Percentiles rank a stretch among this genome's conserved stretches.
Conservation (phyloP, 2,329 filamentous ascomycete species). For the Rhynchosporium agropyri region DNA sequence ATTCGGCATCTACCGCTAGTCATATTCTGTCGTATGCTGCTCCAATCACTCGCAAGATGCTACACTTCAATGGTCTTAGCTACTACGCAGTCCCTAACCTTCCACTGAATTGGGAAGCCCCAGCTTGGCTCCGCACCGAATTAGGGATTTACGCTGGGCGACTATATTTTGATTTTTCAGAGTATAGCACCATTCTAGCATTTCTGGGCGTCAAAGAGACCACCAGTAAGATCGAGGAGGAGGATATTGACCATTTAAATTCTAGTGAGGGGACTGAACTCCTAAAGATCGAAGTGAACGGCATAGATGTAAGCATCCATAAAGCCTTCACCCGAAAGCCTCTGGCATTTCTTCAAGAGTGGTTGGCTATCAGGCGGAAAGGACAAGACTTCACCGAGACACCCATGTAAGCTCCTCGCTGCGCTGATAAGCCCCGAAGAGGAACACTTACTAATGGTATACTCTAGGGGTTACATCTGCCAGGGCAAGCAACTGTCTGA, state of each 20-base stretch:
- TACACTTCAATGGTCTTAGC: slow-evolving; percentile 56
- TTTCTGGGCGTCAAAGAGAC: slow-evolving; percentile 30
- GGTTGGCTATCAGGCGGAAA: slow-evolving; percentile 56
- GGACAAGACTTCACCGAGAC: slow-evolving; percentile 61
- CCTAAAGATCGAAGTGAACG: neutral
- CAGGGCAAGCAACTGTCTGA: slow-evolving; percentile 47
- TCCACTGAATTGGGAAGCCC: slow-evolving; percentile 46
- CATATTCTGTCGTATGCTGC: slow-evolving; percentile 61
- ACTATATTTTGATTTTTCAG: slow-evolving; percentile 58
- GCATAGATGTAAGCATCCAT: neutral
- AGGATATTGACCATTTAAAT: slow-evolving; percentile 18
- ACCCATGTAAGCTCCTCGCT: slow-evolving; percentile 51
- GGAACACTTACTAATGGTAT: slow-evolving; percentile 8
- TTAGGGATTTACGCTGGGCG: slow-evolving; percentile 63
- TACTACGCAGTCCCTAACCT: slow-evolving; percentile 57
- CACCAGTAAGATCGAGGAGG: slow-evolving; percentile 11
- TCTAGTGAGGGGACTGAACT: slow-evolving; percentile 5
- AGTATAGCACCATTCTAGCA: slow-evolving; percentile 46
- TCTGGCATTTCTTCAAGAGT: slow-evolving; percentile 56
- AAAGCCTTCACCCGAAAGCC: slow-evolving; percentile 44
- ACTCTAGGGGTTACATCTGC: slow-evolving; percentile 42
- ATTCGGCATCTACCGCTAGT: slow-evolving; percentile 30
- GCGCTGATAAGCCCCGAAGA: slow-evolving; percentile 31
- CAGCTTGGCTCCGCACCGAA: slow-evolving; percentile 58
- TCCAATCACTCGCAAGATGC: slow-evolving; percentile 62